Evolutionary conservation across 495 filamentous ascomycete species (phyloP).

Genomic region (Annulohypoxylon nitens): DNA sequence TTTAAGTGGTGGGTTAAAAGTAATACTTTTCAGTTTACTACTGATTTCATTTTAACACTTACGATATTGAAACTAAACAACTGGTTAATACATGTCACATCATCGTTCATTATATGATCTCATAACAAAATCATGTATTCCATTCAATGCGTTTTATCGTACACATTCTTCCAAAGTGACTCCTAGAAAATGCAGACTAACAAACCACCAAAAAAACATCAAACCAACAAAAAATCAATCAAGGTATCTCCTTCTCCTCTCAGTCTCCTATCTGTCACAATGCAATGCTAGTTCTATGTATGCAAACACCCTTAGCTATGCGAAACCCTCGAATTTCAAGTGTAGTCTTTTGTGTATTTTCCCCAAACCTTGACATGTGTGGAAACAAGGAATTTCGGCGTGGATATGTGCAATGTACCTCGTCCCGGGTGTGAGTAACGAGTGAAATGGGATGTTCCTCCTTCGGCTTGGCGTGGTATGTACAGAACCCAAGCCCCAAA

Average conservation of each 20-base stretch:
- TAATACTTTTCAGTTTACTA: too few species aligned
- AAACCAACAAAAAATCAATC: neutral
- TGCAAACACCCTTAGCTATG: constrained; percentile 18
- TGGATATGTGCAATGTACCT: neutral
- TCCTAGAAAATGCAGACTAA: neutral
- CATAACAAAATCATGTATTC: too few species aligned
- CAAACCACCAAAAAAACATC: neutral
- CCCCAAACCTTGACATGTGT: constrained; percentile 11
- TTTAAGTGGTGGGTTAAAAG: too few species aligned
- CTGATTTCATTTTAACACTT: too few species aligned
- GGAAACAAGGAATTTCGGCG: constrained; percentile 8
- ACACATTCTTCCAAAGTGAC: neutral
- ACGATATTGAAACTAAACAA: too few species aligned
- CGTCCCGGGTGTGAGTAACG: neutral
- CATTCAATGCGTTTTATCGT: neutral
- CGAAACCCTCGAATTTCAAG: neutral
- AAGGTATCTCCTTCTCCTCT: neutral
- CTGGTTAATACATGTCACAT: too few species aligned
- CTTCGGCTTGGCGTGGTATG: constrained; percentile 11
- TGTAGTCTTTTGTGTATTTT: constrained; percentile 13
- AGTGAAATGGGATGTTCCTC: neutral
- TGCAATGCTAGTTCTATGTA: constrained; percentile 14
- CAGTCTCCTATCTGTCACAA: neutral
- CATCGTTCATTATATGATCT: too few species aligned
- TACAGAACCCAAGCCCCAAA: constrained; percentile 10